Evolutionary conservation across 768 basidiomycete species (phyloP), one percentile per base, ranked within the genome.

Genomic region (Rhodotorula graminis): DNA sequence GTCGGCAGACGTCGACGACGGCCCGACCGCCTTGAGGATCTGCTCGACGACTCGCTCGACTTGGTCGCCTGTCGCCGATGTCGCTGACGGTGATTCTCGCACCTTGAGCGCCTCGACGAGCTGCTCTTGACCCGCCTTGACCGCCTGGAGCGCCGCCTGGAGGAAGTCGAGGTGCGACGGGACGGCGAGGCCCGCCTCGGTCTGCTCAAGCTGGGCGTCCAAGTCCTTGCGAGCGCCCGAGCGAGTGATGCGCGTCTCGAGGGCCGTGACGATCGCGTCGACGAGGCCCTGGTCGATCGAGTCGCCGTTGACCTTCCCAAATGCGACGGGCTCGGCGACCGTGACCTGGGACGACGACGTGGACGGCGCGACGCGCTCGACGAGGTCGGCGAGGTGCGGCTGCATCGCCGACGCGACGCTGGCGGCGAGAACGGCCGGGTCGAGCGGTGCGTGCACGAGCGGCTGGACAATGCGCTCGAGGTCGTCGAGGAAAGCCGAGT

Each of bases 401-500:
- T 64, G 56, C 23, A 64, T 10, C 55, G 33, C 12, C 27, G 49
- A 12, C 14, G 50, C 59, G 57, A 66, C 31, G 19, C 42, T 46
- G 65, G 44, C 27, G n/a, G 46, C 12, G 61, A 61, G 37, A 11
- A 5, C 21, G 6, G 37, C 44, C 8, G 25, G 21, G 44, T 68
- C 46, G 52, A 55, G 9, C 52, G 40, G 50, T 0, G 18, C 5
- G 27, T n/a, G 29, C 42, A 29, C 46, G 40, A 68, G 65, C 18
- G 65, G 65, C 52, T 59, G 58, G 14, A 67, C 57, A 12, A 37
- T 52, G 23, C 57, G 57, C 31, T 37, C 47, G 11, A 67, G 65
- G 58, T 67, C 65, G 33, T 67, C 65, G 57, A 67, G 47, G 65
- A 67, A 67, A 16, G 49, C 46, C 8, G 47, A 37, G 58, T 60